Conservation (phyloP, 2,329 filamentous ascomycete species). For the Alternaria infectoria region DNA sequence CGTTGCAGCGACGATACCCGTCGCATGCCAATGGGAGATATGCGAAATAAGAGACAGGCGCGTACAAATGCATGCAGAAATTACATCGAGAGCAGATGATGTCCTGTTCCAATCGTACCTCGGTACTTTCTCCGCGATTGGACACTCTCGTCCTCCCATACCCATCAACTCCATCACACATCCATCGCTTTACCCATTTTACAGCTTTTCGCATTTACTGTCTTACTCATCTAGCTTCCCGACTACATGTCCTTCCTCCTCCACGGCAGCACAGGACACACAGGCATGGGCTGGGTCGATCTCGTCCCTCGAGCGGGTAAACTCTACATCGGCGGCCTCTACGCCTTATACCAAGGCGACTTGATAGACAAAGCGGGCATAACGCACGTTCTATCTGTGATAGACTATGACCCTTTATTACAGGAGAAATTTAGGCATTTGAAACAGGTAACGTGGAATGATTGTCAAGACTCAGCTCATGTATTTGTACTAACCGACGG, state of each 20-base stretch:
- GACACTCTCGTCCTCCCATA: background rate
- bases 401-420: slow-evolving; percentile 41
- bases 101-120: background rate
- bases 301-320: slow-evolving; percentile 42
- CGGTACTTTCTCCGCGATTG: background rate
- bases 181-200: background rate
- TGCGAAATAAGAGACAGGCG: background rate
- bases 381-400: slow-evolving; percentile 42
- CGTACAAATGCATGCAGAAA: background rate
- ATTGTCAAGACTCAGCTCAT: too few species aligned
- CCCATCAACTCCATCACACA: background rate
- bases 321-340: slow-evolving; percentile 52
- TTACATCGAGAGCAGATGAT: background rate
- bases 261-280: slow-evolving; percentile 38
- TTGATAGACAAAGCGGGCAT: slow-evolving; percentile 40
- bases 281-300: slow-evolving; percentile 49
- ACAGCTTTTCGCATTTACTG: background rate
- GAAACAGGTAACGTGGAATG: slow-evolving; percentile 17
- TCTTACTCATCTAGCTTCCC: background rate
- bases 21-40: background rate
- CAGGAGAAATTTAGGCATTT: slow-evolving; percentile 35
- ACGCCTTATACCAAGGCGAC: slow-evolving; percentile 50
- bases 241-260: slow-evolving; percentile 40
- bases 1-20: background rate
- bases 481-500: too few species aligned